Percentiles rank a stretch among this genome's conserved stretches.
phyloP scores from a whole-genome alignment of 2,329 filamentous ascomycete species.

The Paraphoma sp. region DNA sequence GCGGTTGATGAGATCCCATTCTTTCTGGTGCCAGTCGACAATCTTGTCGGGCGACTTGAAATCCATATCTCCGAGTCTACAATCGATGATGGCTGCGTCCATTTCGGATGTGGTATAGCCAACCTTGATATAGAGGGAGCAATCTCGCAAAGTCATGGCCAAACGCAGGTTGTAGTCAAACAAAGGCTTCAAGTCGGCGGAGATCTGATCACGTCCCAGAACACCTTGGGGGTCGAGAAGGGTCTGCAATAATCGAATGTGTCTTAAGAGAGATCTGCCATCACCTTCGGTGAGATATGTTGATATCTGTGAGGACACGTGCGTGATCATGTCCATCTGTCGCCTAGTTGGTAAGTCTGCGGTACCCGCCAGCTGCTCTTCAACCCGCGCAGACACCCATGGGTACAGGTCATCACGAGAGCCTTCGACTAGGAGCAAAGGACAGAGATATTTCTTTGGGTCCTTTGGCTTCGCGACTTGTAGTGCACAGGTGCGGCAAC shows the following conservation, averaged over 20 bases:
- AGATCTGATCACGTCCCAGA: constrained; percentile 3
- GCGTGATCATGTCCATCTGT: not conserved
- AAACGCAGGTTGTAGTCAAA: constrained; percentile 30
- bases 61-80: constrained; percentile 55
- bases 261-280: constrained; percentile 45
- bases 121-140: constrained; percentile 52
- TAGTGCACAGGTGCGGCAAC: constrained; percentile 57
- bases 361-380: constrained; percentile 6
- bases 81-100: constrained; percentile 38
- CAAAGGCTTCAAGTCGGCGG: not conserved
- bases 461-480: constrained; percentile 41
- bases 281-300: constrained; percentile 37
- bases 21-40: constrained; percentile 50
- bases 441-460: constrained; percentile 44
- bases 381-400: constrained; percentile 20
- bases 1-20: constrained; percentile 45
- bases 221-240: constrained; percentile 48
- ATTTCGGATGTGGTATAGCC: constrained; percentile 8
- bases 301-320: constrained; percentile 19
- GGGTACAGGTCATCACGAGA: constrained; percentile 18
- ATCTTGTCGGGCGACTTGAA: constrained; percentile 53
- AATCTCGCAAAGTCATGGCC: constrained; percentile 58
- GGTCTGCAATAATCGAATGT: constrained; percentile 46
- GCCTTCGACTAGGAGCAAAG: constrained; percentile 48
- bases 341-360: not conserved